phyloP scores from a whole-genome alignment of 179 eudicot genomes.

The Silene coronaria region DNA sequence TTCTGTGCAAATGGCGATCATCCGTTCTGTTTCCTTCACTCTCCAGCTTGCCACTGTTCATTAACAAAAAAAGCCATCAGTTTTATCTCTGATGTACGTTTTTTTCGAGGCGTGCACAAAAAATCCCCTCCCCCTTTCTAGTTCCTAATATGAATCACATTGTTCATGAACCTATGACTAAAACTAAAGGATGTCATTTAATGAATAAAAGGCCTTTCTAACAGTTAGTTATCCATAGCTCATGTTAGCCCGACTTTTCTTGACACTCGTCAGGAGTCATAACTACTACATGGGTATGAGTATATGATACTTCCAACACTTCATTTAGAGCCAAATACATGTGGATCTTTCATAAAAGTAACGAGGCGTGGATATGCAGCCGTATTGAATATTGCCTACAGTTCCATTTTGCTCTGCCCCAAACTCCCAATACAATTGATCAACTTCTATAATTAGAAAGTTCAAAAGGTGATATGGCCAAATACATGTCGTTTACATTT shows the following conservation, averaged over 20 bases:
- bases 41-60: conserved; percentile 96
- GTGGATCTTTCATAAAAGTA: too few species aligned
- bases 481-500: not conserved
- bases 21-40: conserved; percentile 95
- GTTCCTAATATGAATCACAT: too few species aligned
- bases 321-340: too few species aligned
- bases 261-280: too few species aligned
- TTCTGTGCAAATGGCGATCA: conserved; percentile 99
- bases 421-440: not conserved
- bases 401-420: not conserved
- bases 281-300: too few species aligned
- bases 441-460: not conserved
- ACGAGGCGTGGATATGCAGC: too few species aligned
- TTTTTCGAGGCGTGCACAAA: not conserved
- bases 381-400: not conserved
- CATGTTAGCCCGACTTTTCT: too few species aligned
- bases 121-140: too few species aligned
- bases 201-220: too few species aligned
- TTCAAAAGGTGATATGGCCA: not conserved
- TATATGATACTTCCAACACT: too few species aligned
- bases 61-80: not conserved
- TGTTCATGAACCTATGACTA: not conserved
- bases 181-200: not conserved
- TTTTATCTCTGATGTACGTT: not conserved
- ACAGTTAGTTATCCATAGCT: too few species aligned